phyloP scores from a whole-genome alignment of 495 filamentous ascomycete genomes.

The Gamarada debralockiae region DNA sequence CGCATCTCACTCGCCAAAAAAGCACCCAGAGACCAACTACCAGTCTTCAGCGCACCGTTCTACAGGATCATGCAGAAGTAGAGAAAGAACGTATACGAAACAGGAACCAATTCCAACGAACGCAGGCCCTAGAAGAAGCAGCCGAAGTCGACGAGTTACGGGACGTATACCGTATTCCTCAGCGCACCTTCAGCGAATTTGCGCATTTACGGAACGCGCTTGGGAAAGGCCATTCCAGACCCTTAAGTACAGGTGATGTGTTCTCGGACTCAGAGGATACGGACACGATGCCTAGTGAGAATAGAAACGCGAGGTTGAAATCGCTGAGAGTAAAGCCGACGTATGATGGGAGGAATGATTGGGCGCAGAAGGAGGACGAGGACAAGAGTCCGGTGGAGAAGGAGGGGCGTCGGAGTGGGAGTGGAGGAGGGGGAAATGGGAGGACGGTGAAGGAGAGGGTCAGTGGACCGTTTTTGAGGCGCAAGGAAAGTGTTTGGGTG shows the following conservation, averaged over 20 bases:
- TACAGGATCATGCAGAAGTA: conserved; percentile 22
- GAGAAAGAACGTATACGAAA: conserved; percentile 25
- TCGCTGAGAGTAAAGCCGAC: background rate
- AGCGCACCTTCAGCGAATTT: conserved; percentile 19
- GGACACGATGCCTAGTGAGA: background rate
- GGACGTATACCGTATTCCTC: conserved; percentile 16
- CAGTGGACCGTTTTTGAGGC: conserved; percentile 13
- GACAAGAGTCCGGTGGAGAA: no score
- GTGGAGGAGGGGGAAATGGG: background rate
- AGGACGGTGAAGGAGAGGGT: background rate
- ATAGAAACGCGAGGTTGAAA: background rate
- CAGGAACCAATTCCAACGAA: conserved; percentile 33
- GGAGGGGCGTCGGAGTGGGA: background rate
- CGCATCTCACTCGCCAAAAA: conserved; percentile 6
- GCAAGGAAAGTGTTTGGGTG: conserved; percentile 17
- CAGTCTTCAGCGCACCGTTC: conserved; percentile 17
- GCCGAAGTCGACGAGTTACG: conserved; percentile 24
- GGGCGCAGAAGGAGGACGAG: conserved; percentile 16
- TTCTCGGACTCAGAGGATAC: conserved; percentile 10
- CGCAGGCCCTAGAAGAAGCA: conserved; percentile 26
- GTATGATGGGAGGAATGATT: conserved; percentile 19
- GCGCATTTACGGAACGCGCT: conserved; percentile 5
- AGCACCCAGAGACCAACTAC: background rate
- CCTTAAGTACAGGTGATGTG: conserved; percentile 20
- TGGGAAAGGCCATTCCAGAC: conserved; percentile 1